A percentile compares a stretch with the other conserved stretches of the same genome.
Conservation (phyloP, 2,329 filamentous ascomycete species). For the Phoma sp. region DNA sequence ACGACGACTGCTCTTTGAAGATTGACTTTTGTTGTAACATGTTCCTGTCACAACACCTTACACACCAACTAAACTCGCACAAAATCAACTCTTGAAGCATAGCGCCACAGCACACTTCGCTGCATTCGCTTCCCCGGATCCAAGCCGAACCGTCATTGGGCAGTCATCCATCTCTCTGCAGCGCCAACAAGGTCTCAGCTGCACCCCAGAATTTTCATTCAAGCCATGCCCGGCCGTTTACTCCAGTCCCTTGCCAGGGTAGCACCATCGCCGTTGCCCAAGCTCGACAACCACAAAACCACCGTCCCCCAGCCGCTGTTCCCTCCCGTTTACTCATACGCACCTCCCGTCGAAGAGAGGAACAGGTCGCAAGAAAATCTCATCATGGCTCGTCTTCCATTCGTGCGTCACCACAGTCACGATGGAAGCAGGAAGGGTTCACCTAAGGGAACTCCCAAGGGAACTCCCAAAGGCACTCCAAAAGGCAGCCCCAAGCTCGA, state of each 20-base stretch:
- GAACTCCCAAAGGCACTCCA: conserved; percentile 40
- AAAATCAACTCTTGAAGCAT: conserved; percentile 41
- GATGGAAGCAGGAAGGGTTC: conserved; percentile 19
- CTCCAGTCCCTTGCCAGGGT: conserved; percentile 44
- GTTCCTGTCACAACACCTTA: conserved; percentile 41
- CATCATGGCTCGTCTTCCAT: conserved; percentile 46
- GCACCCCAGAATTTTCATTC: conserved; percentile 41
- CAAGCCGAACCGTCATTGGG: conserved; percentile 26
- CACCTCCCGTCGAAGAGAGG: conserved; percentile 39
- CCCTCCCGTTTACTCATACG: conserved; percentile 46
- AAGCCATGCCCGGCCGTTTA: conserved; percentile 47
- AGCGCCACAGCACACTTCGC: conserved; percentile 20
- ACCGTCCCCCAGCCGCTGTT: conserved; percentile 32
- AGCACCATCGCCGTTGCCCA: conserved; percentile 42
- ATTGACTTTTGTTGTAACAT: conserved; percentile 32
- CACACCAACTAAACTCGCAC: conserved; percentile 45
- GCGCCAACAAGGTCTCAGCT: conserved; percentile 19
- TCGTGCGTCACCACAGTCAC: conserved; percentile 47
- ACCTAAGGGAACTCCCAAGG: conserved; percentile 29
- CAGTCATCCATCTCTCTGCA: conserved; percentile 22
- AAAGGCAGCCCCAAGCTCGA: conserved; percentile 45
- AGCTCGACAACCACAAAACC: conserved; percentile 34
- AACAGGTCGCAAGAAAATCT: conserved; percentile 44
- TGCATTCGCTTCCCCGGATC: conserved; percentile 28
- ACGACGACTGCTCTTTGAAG: conserved; percentile 6